phyloP scores from a whole-genome alignment of 148 eudicot species.

The Camellia sinensis region DNA sequence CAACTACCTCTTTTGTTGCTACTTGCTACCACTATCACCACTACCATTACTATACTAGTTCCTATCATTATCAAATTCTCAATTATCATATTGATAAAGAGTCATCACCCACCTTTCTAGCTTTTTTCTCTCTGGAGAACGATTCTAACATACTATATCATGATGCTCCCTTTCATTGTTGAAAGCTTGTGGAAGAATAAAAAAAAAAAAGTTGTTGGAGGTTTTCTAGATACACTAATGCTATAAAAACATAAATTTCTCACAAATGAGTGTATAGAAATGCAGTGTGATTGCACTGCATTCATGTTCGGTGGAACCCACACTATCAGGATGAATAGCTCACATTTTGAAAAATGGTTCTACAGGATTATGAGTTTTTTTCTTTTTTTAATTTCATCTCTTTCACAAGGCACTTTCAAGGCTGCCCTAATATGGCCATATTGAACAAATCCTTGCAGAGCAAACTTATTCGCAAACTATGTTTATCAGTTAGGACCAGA shows the following conservation, averaged over 20 bases:
- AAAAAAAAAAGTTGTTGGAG: not conserved
- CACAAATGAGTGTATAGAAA: not conserved
- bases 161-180: not conserved
- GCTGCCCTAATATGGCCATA: not conserved
- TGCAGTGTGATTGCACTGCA: no score
- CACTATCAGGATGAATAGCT: no score
- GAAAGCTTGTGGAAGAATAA: not conserved
- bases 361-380: not conserved
- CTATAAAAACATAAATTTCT: not conserved
- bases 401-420: not conserved
- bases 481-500: no score
- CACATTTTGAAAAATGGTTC: no score
- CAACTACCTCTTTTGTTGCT: not conserved
- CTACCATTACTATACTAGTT: constrained; percentile 3
- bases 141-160: constrained; percentile 10
- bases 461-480: no score
- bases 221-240: not conserved
- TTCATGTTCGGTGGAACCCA: no score
- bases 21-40: not conserved
- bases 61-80: not conserved
- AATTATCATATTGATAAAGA: not conserved
- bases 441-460: no score
- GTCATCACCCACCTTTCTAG: constrained; percentile 15
- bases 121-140: constrained; percentile 9
- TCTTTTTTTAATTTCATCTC: not conserved